phyloP scores from a whole-genome alignment of 148 eudicot genomes.

The Rhododendron ovatum region DNA sequence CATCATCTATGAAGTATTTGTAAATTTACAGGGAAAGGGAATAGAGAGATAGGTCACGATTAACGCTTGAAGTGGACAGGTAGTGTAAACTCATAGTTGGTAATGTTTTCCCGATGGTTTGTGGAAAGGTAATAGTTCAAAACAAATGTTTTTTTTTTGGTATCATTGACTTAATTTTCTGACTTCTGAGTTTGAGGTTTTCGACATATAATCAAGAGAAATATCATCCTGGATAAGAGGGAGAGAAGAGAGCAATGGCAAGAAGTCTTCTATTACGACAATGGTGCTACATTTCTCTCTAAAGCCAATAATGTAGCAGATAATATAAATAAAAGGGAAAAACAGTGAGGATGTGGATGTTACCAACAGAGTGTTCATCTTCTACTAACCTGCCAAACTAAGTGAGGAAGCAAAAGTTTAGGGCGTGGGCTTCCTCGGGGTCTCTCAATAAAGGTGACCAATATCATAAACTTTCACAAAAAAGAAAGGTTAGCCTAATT shows the following conservation, averaged over 20 bases:
- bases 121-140: no score
- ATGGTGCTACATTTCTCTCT: not conserved
- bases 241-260: conserved; percentile 17
- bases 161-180: no score
- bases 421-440: conserved; percentile 95
- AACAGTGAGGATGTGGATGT: not conserved
- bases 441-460: conserved; percentile 87
- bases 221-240: conserved; percentile 66
- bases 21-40: no score
- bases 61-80: no score
- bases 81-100: no score
- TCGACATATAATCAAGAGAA: conserved; percentile 30
- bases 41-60: no score
- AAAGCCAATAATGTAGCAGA: not conserved
- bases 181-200: no score
- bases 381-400: conserved; percentile 90
- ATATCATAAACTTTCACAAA: conserved; percentile 70
- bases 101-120: no score
- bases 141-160: no score
- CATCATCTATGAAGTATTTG: no score
- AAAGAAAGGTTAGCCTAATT: no score
- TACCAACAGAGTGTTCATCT: not conserved
- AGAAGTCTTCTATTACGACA: conserved; percentile 7
- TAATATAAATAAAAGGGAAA: not conserved
- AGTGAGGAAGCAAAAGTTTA: conserved; percentile 86